Evolutionary conservation across 2,329 filamentous ascomycete genomes (phyloP).

Genomic region (Thelonectria olida): DNA sequence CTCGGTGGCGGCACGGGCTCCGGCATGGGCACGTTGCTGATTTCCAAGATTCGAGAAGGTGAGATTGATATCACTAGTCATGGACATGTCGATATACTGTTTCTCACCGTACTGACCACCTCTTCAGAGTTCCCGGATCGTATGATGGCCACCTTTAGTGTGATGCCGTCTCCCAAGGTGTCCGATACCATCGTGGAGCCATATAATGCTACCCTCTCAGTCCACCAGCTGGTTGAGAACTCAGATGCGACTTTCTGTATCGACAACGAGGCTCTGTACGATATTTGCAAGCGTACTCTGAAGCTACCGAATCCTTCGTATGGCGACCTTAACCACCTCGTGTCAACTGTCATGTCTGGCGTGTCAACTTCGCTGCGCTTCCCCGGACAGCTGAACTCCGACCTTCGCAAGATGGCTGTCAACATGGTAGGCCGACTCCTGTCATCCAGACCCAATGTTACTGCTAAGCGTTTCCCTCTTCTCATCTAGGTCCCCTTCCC

Average conservation of each 20-base stretch:
- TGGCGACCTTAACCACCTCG: slow-evolving; percentile 98
- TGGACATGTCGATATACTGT: no score
- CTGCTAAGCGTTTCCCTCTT: no score
- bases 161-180: slow-evolving; percentile 98
- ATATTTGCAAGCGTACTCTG: slow-evolving; percentile 99
- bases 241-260: slow-evolving; percentile 99
- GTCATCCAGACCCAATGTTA: no score
- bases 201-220: slow-evolving; percentile 98
- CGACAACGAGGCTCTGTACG: slow-evolving; percentile 99
- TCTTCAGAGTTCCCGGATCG: slow-evolving; percentile 99
- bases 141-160: slow-evolving; percentile 99
- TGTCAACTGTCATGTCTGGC: slow-evolving; percentile 99
- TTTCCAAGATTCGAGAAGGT: slow-evolving; percentile 99
- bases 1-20: slow-evolving; percentile 99
- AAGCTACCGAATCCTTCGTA: slow-evolving; percentile 99
- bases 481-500: slow-evolving; percentile 99
- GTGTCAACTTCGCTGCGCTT: slow-evolving; percentile 99
- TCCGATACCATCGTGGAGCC: slow-evolving; percentile 99
- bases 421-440: no score
- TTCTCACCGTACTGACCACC: no score
- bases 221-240: slow-evolving; percentile 99
- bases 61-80: no score
- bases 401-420: slow-evolving; percentile 98
- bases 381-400: slow-evolving; percentile 99
- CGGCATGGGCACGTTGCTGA: slow-evolving; percentile 99